Evolutionary conservation across 2,329 filamentous ascomycete genomes (phyloP).

Genomic region (Penicillium sp.): DNA sequence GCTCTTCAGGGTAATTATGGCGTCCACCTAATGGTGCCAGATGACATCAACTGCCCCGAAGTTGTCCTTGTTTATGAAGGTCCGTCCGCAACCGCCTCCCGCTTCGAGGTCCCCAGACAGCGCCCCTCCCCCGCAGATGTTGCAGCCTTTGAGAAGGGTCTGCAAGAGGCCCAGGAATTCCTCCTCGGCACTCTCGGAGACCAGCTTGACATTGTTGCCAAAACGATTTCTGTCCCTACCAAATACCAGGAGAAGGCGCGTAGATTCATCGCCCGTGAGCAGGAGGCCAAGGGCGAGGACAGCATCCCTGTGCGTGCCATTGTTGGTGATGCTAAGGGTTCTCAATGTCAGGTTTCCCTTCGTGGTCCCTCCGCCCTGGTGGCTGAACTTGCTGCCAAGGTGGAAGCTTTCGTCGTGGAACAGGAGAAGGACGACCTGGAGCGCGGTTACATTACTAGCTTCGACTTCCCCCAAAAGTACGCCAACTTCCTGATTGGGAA

Average conservation of each 20-base stretch:
- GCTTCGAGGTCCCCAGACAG: conserved; percentile 56
- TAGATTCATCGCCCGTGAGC: conserved; percentile 58
- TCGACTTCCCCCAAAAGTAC: conserved; percentile 93
- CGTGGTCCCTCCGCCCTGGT: conserved; percentile 74
- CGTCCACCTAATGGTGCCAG: conserved; percentile 50
- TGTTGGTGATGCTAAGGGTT: conserved; percentile 42
- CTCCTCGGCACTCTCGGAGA: conserved; percentile 54
- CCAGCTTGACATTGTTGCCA: conserved; percentile 55
- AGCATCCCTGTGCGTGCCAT: conserved; percentile 58
- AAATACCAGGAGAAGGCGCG: conserved; percentile 65
- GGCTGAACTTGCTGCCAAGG: conserved; percentile 68
- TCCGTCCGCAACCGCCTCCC: conserved; percentile 39
- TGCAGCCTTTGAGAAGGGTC: conserved; percentile 55
- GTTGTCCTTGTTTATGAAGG: conserved; percentile 54
- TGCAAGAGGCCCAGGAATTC: conserved; percentile 59
- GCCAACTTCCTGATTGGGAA: conserved; percentile 78
- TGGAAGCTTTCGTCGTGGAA: conserved; percentile 75
- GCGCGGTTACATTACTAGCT: conserved; percentile 78
- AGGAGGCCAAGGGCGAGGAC: conserved; percentile 49
- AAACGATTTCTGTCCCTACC: conserved; percentile 53
- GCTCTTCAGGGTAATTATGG: conserved; percentile 45
- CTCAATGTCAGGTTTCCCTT: conserved; percentile 59
- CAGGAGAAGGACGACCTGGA: conserved; percentile 93
- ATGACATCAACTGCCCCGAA: conserved; percentile 43
- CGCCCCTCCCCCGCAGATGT: conserved; percentile 56